Base-by-base conservation (phyloP, 2,329 filamentous ascomycete species). In the Malbranchea cinnamomea region DNA sequence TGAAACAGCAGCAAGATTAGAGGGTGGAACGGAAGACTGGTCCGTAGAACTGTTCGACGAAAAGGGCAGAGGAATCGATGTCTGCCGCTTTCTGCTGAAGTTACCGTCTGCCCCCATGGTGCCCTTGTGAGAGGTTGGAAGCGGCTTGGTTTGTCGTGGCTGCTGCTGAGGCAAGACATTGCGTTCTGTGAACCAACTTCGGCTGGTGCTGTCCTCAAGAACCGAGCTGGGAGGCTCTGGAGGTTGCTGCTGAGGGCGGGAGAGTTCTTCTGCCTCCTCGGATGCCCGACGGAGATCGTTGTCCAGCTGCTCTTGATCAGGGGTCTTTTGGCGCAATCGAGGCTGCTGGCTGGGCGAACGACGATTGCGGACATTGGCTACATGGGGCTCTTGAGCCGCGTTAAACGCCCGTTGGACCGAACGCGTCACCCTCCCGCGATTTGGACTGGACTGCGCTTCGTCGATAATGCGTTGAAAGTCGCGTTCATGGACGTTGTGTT, bases 381-480 rank as follows among this genome's bases (percentile, higher is more conserved):
- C 10, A 8, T 10, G 7, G 7, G 20, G 20, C 8, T 8, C 24
- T 26, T 10, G 3, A 9, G n/a, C 8, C 9, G 8, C 8, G 2
- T 26, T 23, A 10, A 11, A 15, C 3, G 31, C 24, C 6, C 32
- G 26, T n/a, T 21, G 20, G 21, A 27, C 21, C 10, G 26, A 35
- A 5, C 36, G 36, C 16, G 38, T 38, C 10, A 20, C n/a, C 12
- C 26, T 28, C 23, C 34, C 30, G 14, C 13, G 25, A 20, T 28
- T 30, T 5, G 36, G 37, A 14, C 26, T 31, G 6, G 27, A n/a
- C 18, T 28, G 32, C 10, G 33, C 32, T 13, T 34, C 25, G 22
- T 38, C 30, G 23, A 44, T 38, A 21, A 41, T 38, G 28, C 43
- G 41, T 12, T 47, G 38, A 4, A 46, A 43, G 26, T 47, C 46